Conservation (phyloP, 768 basidiomycete genomes). For the Phlegmacium glaucopus region DNA sequence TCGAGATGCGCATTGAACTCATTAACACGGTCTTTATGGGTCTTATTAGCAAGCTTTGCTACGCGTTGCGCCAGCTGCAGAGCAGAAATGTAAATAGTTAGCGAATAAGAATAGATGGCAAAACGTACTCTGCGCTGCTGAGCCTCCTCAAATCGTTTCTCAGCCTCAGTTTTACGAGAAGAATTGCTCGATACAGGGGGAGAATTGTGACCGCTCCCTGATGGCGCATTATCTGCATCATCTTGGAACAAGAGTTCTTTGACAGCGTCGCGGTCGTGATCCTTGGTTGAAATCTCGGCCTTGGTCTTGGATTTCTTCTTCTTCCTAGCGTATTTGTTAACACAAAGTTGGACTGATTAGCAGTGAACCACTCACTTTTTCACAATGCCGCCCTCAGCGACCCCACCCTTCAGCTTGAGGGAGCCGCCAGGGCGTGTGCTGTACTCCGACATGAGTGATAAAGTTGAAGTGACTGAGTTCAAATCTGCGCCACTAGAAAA, state of each 20-base stretch:
- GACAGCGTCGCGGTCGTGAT: slow-evolving; percentile 42
- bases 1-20: slow-evolving; percentile 89
- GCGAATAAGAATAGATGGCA: neutral
- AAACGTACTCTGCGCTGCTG: slow-evolving; percentile 72
- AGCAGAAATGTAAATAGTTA: slow-evolving; percentile 4
- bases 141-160: slow-evolving; percentile 84
- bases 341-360: slow-evolving; percentile 7
- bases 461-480: slow-evolving; percentile 11
- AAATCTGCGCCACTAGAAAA: slow-evolving; percentile 6
- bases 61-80: slow-evolving; percentile 70
- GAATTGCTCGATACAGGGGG: slow-evolving; percentile 50
- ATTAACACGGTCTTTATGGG: slow-evolving; percentile 90
- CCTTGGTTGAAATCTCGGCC: slow-evolving; percentile 44
- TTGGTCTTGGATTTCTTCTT: slow-evolving; percentile 79
- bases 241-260: slow-evolving; percentile 51
- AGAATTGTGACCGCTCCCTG: slow-evolving; percentile 58
- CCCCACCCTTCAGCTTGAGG: slow-evolving; percentile 86
- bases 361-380: slow-evolving; percentile 62
- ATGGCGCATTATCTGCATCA: slow-evolving; percentile 40
- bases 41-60: slow-evolving; percentile 73
- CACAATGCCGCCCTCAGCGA: slow-evolving; percentile 71
- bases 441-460: slow-evolving; percentile 71
- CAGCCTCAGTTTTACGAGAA: slow-evolving; percentile 79
- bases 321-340: slow-evolving; percentile 49
- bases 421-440: slow-evolving; percentile 82